A percentile compares a stretch with the other conserved stretches of the same genome.
Evolutionary conservation across 2,329 filamentous ascomycete species (phyloP).

Genomic region (Pseudocercospora eumusae): DNA sequence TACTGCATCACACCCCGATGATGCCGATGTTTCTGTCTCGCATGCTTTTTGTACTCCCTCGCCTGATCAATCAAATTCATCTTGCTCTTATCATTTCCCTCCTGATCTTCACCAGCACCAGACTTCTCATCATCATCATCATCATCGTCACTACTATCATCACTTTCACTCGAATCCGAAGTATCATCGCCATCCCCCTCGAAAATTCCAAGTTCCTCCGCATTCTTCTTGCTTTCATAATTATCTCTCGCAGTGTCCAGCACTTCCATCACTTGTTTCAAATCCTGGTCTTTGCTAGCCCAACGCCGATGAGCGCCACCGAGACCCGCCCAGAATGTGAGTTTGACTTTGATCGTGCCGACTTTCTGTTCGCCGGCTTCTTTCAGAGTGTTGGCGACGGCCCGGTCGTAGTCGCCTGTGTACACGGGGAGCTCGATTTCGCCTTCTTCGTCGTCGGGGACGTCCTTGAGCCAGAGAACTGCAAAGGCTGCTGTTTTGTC

Average conservation of each 20-base stretch:
- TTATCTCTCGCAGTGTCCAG: slow-evolving; percentile 63
- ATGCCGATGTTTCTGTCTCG: slow-evolving; percentile 62
- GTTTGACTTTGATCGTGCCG: slow-evolving; percentile 59
- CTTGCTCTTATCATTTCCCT: slow-evolving; percentile 36
- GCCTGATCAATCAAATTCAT: slow-evolving; percentile 52
- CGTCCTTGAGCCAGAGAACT: slow-evolving; percentile 69
- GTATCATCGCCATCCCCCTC: slow-evolving; percentile 22
- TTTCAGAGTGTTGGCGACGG: slow-evolving; percentile 51
- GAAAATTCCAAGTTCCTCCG: slow-evolving; percentile 28
- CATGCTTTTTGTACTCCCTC: slow-evolving; percentile 62
- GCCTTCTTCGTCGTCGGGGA: slow-evolving; percentile 66
- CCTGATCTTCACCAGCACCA: slow-evolving; percentile 9
- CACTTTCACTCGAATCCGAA: slow-evolving; percentile 21
- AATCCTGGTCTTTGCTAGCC: slow-evolving; percentile 56
- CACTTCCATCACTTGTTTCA: slow-evolving; percentile 64
- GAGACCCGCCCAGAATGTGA: slow-evolving; percentile 64
- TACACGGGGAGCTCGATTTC: slow-evolving; percentile 63
- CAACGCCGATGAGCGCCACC: slow-evolving; percentile 60
- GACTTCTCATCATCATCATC: slow-evolving; percentile 11
- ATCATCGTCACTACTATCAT: slow-evolving; percentile 27
- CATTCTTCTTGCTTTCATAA: slow-evolving; percentile 44
- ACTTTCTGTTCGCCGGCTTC: slow-evolving; percentile 57
- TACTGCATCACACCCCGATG: slow-evolving; percentile 75
- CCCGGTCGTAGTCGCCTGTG: slow-evolving; percentile 64
- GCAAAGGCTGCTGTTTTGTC: slow-evolving; percentile 63